These are phyloP conservation scores for Vitellaria paradoxa DNA, from an alignment of 179 eudicot genomes.

Conservation along the genomic window DNA sequence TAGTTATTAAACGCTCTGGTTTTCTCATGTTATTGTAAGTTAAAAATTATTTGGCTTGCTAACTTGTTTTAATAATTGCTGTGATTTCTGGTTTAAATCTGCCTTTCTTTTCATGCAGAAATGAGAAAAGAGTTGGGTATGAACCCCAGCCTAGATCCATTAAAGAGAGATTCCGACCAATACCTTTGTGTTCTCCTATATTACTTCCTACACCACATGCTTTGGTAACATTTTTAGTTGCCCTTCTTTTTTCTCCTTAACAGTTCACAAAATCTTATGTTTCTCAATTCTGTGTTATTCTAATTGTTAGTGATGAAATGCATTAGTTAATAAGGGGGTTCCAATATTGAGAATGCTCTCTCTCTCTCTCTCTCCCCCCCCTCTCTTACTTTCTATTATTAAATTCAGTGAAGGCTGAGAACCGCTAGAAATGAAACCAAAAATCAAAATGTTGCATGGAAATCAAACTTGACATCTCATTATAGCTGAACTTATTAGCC, in stretches of 20 bases:
- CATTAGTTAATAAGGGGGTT: neutral
- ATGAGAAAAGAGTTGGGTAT: slow-evolving; percentile 47
- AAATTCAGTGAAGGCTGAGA: too few relatives aligned
- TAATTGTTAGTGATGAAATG: neutral
- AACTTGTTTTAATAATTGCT: neutral
- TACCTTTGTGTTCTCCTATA: slow-evolving; percentile 89
- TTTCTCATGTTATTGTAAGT: too few relatives aligned
- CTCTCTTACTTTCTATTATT: too few relatives aligned
- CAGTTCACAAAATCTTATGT: neutral
- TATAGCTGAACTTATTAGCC: too few relatives aligned
- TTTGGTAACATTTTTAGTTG: slow-evolving; percentile 43
- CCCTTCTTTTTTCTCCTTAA: slow-evolving; percentile 2
- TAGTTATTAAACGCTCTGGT: too few relatives aligned
- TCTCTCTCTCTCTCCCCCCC: neutral
- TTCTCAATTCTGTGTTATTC: neutral
- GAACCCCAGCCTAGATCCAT: slow-evolving; percentile 37
- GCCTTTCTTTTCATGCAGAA: slow-evolving; percentile 40
- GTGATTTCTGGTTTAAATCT: neutral
- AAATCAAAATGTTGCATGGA: too few relatives aligned
- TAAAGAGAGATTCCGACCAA: slow-evolving; percentile 88
- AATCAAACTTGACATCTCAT: too few relatives aligned
- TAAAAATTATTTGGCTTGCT: too few relatives aligned
- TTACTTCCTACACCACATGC: slow-evolving; percentile 95
- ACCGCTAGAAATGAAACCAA: too few relatives aligned
- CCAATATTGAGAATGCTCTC: neutral